phyloP scores from a whole-genome alignment of 495 filamentous ascomycete genomes.

The Trichocladium uniseriatum region DNA sequence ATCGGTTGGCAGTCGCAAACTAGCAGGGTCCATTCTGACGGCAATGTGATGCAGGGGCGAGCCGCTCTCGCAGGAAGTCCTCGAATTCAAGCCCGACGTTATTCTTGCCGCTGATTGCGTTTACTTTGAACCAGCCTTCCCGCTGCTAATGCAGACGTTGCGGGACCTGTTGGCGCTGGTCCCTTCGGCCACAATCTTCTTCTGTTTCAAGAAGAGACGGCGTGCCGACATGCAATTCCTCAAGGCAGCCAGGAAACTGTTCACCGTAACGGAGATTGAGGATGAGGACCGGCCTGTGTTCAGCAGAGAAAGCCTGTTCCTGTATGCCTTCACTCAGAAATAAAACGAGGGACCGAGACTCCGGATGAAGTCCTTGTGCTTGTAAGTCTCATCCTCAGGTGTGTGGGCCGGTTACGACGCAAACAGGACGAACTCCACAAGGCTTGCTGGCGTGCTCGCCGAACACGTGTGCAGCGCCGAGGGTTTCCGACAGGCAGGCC shows the following conservation, averaged over 20 bases:
- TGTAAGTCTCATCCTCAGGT: not conserved
- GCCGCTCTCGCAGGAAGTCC: conserved; percentile 39
- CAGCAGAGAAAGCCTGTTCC: conserved; percentile 52
- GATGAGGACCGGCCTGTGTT: conserved; percentile 54
- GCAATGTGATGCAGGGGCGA: conserved; percentile 39
- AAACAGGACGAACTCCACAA: not conserved
- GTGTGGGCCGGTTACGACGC: not conserved
- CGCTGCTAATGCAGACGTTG: conserved; percentile 73
- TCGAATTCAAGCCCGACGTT: conserved; percentile 52
- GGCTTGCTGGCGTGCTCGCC: not conserved
- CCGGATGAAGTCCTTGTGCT: not conserved
- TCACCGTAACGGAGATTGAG: conserved; percentile 52
- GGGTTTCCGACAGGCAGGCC: not conserved
- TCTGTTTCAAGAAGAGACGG: conserved; percentile 89
- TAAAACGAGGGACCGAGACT: conserved; percentile 2
- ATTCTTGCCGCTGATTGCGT: conserved; percentile 94
- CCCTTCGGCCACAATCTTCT: conserved; percentile 63
- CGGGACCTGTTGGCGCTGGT: conserved; percentile 46
- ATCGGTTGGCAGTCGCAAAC: conserved; percentile 1
- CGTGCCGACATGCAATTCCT: conserved; percentile 65
- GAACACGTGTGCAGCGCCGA: conserved; percentile 5
- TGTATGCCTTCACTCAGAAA: conserved; percentile 51
- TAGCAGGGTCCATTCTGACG: conserved; percentile 18
- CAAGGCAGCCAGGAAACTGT: conserved; percentile 55
- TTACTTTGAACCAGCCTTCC: conserved; percentile 94